Base-by-base conservation (phyloP, 768 basidiomycete species). In the Russula abietina region DNA sequence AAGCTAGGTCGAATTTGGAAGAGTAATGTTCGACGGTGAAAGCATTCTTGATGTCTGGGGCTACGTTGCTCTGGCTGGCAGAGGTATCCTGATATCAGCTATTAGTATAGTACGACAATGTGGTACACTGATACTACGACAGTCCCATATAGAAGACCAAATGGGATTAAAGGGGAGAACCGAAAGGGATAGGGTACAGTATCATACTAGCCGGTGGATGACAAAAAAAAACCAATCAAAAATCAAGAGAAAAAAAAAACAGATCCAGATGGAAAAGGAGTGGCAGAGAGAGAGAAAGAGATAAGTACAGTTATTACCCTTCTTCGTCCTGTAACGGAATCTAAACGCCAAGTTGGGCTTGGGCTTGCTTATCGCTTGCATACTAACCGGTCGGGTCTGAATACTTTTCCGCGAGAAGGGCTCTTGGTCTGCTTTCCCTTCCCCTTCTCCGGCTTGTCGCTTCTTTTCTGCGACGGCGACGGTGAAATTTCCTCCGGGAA, bases 341-440 rank as follows among this genome's bases (percentile, higher is more conserved):
- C n/a, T n/a, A n/a, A n/a, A 30, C 39, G 63, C 65, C 30, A 65
- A 58, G 39, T 66, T 65, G 32, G 62, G n/a, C n/a, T n/a, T n/a
- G 28, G 5, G 32, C 55, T 59, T 59, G 54, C 28, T 30, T 30
- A 30, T 30, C 28, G 36, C 36, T 36, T 36, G 36, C 53, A 63
- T 32, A 63, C 59, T 5, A 63, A 51, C 41, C 67, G 49, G 49
- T 63, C 67, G 17, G 65, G 58, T 48, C 56, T 66, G 51, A 68
- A 61, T 36, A 59, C 28, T 61, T 55, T n/a, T 17, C 58, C 26
- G 28, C 65, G 60, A 11, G 59, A 36, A 32, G 62, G 22, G 22
- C 26, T 30, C 24, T 59, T 56, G 19, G 3, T 19, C 26, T 48
- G n/a, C 41, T 32, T 57, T 6, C 55, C 39, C 41, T 57, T 57